Evolutionary conservation across 768 basidiomycete genomes (phyloP).

Genomic region (Trametes coccinea): DNA sequence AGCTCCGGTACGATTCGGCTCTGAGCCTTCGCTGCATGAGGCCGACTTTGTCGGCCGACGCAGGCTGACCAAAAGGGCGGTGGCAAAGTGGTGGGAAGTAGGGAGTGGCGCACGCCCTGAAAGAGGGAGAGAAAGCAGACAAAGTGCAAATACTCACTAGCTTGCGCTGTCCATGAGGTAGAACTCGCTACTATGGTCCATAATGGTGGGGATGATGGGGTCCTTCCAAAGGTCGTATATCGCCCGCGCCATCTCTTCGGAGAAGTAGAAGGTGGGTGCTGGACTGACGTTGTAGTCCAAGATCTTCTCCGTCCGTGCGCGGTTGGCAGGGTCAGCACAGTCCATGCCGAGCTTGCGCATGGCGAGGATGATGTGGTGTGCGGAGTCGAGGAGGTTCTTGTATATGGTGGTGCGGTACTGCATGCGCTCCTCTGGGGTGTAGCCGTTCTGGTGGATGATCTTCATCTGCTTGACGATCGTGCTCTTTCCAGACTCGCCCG

Average conservation of each 20-base stretch:
- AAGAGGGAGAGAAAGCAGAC: background rate
- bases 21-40: background rate
- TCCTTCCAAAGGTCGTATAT: slow-evolving; percentile 73
- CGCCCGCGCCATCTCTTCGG: slow-evolving; percentile 66
- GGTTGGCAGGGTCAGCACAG: slow-evolving; percentile 65
- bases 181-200: slow-evolving; percentile 71
- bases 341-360: slow-evolving; percentile 87
- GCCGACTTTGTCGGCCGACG: background rate
- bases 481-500: slow-evolving; percentile 92
- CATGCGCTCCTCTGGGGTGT: slow-evolving; percentile 73
- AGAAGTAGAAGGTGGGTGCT: slow-evolving; percentile 47
- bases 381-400: slow-evolving; percentile 86
- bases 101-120: background rate
- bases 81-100: background rate
- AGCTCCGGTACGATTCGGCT: background rate
- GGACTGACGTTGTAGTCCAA: slow-evolving; percentile 56
- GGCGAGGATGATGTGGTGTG: slow-evolving; percentile 80
- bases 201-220: slow-evolving; percentile 50
- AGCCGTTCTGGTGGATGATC: slow-evolving; percentile 94
- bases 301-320: slow-evolving; percentile 62
- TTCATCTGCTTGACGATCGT: slow-evolving; percentile 99
- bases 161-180: slow-evolving; percentile 94
- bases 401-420: slow-evolving; percentile 79
- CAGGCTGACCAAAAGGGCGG: background rate
- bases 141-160: slow-evolving; percentile 56